Conservation (phyloP, 352 stramenopile genomes). For the Phytophthora pini region DNA sequence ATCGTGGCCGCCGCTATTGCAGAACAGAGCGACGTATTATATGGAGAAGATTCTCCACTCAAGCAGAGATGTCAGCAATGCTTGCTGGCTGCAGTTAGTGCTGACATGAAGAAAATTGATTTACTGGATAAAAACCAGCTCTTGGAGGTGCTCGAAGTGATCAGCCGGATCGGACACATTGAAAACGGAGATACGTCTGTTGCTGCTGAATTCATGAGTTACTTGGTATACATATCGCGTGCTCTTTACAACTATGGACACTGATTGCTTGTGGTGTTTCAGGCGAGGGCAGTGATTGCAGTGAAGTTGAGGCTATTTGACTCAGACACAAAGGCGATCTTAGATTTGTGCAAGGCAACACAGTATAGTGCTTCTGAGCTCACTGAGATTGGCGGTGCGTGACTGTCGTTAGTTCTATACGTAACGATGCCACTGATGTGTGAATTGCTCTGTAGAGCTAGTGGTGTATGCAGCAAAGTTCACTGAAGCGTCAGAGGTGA, state of each 20-base stretch:
- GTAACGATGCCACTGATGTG: slow-evolving; percentile 1
- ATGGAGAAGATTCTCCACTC: slow-evolving; percentile 44
- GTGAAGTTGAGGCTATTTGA: slow-evolving; percentile 72
- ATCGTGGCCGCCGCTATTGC: slow-evolving; percentile 66
- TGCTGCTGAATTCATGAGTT: slow-evolving; percentile 30
- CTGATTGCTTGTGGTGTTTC: not conserved
- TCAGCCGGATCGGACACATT: slow-evolving; percentile 44
- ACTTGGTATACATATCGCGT: slow-evolving; percentile 36
- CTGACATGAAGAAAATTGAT: slow-evolving; percentile 62
- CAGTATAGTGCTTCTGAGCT: slow-evolving; percentile 42
- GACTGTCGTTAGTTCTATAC: not conserved
- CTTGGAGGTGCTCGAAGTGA: slow-evolving; percentile 47
- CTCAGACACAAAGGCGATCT: slow-evolving; percentile 53
- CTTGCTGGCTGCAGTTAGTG: slow-evolving; percentile 65
- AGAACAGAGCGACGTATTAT: slow-evolving; percentile 49
- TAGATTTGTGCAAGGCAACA: slow-evolving; percentile 59
- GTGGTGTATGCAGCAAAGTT: slow-evolving; percentile 65
- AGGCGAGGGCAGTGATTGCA: slow-evolving; percentile 59
- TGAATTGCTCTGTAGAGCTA: slow-evolving; percentile 47
- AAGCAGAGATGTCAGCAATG: slow-evolving; percentile 46
- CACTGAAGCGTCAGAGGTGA: slow-evolving; percentile 54
- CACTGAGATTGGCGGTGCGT: slow-evolving; percentile 62
- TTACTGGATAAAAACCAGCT: slow-evolving; percentile 46
- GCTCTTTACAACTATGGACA: too few relatives aligned
- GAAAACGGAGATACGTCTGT: slow-evolving; percentile 14